Evolutionary conservation across 2,329 filamentous ascomycete species (phyloP), one percentile per base, ranked within the genome.

Genomic region (Claviceps monticola): DNA sequence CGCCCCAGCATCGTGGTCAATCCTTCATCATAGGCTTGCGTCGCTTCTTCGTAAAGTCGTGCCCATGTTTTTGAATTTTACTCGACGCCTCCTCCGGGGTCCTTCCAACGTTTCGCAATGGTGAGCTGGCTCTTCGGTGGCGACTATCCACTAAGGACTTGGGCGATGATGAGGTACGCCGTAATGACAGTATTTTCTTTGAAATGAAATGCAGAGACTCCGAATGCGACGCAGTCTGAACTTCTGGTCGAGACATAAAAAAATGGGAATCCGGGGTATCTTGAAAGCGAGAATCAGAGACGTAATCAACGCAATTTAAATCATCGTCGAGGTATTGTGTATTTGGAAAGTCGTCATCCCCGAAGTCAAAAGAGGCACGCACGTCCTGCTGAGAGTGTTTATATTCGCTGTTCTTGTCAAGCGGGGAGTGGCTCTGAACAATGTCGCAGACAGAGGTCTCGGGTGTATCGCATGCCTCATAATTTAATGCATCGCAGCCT

Each of bases 21-120:
- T 51, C 60, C 67, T 66, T 58, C 67, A 71, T 56, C 68, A 68
- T 54, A 64, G 64, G 56, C 65, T 29, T 71, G 1, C 66, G 64
- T 60, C 71, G 69, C 54, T 65, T 67, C 59, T 71, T 66, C 50
- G 59, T 56, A 26, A 63, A 56, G 55, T 75, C 72, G 52, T 68
- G 61, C 53, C 63, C 61, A 51, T 69, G 60, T 59, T 78, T 78
- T 55, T 73, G 72, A 57, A 78, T 68, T 56, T 71, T 73, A 51
- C 72, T 71, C 41, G 68, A 55, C 52, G 66, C 61, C 60, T 73
- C 68, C 47, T 74, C 73, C 36, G 71, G 73, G 64, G 71, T 73
- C 56, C 71, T 70, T 58, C 71, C 66, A 53, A 68, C 65, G 47
- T 66, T 61, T 50, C 56, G 59, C 19, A 53, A 46, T 17, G 51